Conservation (phyloP, 805 yeast genomes). For the Clavispora carvajalis region DNA sequence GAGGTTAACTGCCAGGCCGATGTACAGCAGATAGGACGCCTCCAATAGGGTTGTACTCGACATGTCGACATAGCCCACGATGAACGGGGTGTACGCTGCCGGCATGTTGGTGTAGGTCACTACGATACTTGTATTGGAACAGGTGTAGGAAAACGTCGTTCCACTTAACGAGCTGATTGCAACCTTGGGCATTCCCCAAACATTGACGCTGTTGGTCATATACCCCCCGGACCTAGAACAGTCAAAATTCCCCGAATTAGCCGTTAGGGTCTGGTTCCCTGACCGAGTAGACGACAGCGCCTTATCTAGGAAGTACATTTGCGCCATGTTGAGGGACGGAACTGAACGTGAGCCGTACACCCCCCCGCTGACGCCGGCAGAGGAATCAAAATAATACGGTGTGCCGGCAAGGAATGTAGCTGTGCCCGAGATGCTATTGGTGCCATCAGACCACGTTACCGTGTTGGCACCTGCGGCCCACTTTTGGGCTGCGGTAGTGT, state of each 20-base stretch:
- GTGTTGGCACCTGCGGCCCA: conserved; percentile 18
- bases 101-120: conserved; percentile 19
- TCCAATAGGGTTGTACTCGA: not conserved
- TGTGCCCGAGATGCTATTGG: conserved; percentile 6
- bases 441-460: conserved; percentile 15
- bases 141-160: conserved; percentile 9
- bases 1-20: not conserved
- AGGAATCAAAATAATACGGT: not conserved
- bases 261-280: not conserved
- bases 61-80: conserved; percentile 9
- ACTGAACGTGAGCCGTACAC: not conserved
- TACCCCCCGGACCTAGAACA: conserved; percentile 18
- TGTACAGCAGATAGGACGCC: conserved; percentile 1
- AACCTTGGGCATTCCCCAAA: conserved; percentile 16
- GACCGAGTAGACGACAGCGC: not conserved
- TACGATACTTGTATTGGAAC: conserved; percentile 8
- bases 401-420: conserved; percentile 7
- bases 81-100: conserved; percentile 24
- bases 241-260: conserved; percentile 9
- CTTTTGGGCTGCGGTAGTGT: conserved; percentile 15
- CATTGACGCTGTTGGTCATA: conserved; percentile 18
- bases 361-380: not conserved
- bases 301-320: not conserved
- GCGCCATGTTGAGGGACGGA: not conserved
- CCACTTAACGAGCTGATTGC: not conserved